Conservation (phyloP, 208 protist species). For the Leishmania lainsoni region DNA sequence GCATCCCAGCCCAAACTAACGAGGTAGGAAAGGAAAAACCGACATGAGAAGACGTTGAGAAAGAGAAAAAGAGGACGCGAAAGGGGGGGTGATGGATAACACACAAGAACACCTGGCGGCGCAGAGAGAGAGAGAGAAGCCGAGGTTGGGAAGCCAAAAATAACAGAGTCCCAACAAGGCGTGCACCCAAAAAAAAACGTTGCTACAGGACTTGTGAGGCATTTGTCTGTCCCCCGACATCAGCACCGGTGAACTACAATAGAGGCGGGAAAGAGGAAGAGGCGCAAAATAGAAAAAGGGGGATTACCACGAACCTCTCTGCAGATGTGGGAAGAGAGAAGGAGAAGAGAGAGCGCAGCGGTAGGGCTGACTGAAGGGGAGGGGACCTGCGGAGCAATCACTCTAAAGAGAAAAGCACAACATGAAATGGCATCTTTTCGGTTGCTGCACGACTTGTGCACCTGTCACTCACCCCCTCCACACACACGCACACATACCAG, state of each 20-base stretch:
- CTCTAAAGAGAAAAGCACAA: neutral
- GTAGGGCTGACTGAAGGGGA: neutral
- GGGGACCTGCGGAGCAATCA: neutral
- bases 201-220: neutral
- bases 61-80: neutral
- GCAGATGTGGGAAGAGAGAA: neutral
- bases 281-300: neutral
- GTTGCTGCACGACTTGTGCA: no score
- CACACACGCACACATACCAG: neutral
- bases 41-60: neutral
- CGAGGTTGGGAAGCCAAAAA: neutral
- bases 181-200: neutral
- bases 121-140: neutral
- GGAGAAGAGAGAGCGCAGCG: neutral
- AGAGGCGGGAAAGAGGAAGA: neutral
- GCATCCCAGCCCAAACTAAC: neutral
- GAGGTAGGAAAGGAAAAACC: conserved; percentile 4
- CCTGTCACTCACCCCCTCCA: no score
- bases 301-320: neutral
- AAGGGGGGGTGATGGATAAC: neutral
- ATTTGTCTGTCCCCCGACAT: neutral
- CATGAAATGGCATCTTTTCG: neutral
- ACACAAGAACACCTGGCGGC: neutral
- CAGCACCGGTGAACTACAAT: neutral
- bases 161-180: neutral